Base-by-base conservation (phyloP, 805 yeast species). In the Cyberlindnera maclurae region DNA sequence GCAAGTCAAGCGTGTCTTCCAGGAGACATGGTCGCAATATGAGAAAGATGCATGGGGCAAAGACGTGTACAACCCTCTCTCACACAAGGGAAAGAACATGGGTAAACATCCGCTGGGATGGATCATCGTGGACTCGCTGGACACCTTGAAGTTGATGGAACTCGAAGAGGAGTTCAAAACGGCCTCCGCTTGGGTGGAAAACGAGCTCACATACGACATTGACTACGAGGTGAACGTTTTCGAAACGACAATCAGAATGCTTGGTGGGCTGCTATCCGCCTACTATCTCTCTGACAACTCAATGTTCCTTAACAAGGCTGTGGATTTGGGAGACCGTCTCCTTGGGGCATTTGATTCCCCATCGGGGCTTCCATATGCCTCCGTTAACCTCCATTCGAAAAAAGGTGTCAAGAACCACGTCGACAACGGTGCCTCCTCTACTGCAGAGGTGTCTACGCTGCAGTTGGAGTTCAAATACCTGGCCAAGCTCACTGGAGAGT, bases 171-270 rank as follows among this genome's bases (percentile, higher is more conserved):
- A 84, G 52, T 64, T 82, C 26, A 60, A 58, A 28, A 68, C 73
- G 22, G 89, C 94, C 5, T 72, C 76, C 43, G 56, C 73, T 5
- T 89, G 96, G 95, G 82, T 89, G 35, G 68, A 71, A 34, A 63
- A 78, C 40, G 86, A 76, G 36, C 66, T 89, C 46, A 69, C 68
- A 38, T 88, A 85, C 55, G 75, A 78, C 49, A 75, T 84, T 49
- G 83, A 86, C 55, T 75, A 79, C 44, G 73, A 73, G 27, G 93
- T 86, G 31, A 87, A 82, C 55, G 79, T 87, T 5, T 89, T 89
- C 60, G 97, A 88, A 57, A 87, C 96, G n/a, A 86, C 97, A 5
- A 88, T 86, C 46, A 71, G 96, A 56, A 86, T 89, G 94, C 64
- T 89, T 18, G 97, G 97, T 32, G 97, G 97, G 0, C 66, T 89